phyloP scores from a whole-genome alignment of 805 yeast species.

The Saccharomycopsis sp. region DNA sequence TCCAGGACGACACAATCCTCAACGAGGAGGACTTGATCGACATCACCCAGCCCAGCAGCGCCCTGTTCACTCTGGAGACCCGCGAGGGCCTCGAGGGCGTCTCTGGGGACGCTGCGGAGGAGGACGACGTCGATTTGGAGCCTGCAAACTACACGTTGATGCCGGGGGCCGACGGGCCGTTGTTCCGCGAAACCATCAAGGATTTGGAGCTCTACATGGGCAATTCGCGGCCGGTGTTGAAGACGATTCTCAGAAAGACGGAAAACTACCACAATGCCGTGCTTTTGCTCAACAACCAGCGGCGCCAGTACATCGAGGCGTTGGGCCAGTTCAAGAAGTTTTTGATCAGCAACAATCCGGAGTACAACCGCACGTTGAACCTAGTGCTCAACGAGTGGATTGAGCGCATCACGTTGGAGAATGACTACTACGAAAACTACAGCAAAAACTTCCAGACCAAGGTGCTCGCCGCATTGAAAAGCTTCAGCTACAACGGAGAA shows the following conservation, averaged over 20 bases:
- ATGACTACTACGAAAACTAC: slow-evolving; percentile 7
- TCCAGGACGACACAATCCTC: background rate
- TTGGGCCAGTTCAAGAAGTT: slow-evolving; percentile 14
- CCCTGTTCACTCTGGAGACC: background rate
- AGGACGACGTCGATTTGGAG: background rate
- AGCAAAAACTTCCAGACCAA: slow-evolving; percentile 1
- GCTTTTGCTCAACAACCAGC: slow-evolving; percentile 2
- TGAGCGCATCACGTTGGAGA: slow-evolving; percentile 5
- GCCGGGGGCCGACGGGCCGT: slow-evolving; percentile 14
- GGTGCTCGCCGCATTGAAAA: slow-evolving; percentile 7
- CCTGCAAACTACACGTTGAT: background rate
- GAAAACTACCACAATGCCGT: slow-evolving; percentile 7
- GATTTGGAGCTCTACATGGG: slow-evolving; percentile 11
- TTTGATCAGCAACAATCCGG: slow-evolving; percentile 7
- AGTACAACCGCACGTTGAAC: slow-evolving; percentile 9
- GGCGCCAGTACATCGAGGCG: slow-evolving; percentile 13
- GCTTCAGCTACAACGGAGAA: background rate
- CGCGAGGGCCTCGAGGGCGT: background rate
- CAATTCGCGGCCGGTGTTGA: slow-evolving; percentile 13
- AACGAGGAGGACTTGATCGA: background rate
- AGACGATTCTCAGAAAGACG: slow-evolving; percentile 8
- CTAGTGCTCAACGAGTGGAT: slow-evolving; percentile 4
- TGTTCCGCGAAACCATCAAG: slow-evolving; percentile 10
- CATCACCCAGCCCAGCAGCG: background rate
- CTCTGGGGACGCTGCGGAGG: background rate